Evolutionary conservation across 352 stramenopile genomes (phyloP).

Genomic region (Peronosclerospora sorghi): DNA sequence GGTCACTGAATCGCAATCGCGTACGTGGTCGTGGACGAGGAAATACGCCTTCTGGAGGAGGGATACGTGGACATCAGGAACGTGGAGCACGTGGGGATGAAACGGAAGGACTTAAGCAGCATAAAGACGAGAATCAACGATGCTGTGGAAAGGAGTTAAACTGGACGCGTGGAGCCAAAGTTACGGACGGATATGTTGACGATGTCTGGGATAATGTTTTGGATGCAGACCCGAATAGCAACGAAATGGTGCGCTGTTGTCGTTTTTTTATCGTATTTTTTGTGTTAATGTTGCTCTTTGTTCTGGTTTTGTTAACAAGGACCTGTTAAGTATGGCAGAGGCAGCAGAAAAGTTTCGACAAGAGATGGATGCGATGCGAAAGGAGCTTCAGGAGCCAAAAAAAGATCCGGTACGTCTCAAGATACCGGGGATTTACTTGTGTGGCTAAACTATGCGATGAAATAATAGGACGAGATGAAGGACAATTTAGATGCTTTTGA

Average conservation of each 20-base stretch:
- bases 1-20: conserved; percentile 69
- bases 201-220: conserved; percentile 79
- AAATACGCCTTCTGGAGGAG: conserved; percentile 16
- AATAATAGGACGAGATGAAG: conserved; percentile 29
- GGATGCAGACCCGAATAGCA: conserved; percentile 29
- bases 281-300: neutral
- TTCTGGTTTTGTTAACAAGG: conserved; percentile 25
- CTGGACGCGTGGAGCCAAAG: conserved; percentile 47
- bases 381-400: conserved; percentile 30
- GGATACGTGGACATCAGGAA: conserved; percentile 25
- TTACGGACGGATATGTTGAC: conserved; percentile 23
- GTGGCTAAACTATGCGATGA: conserved; percentile 1
- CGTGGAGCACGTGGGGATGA: conserved; percentile 42
- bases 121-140: conserved; percentile 17
- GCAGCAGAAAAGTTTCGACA: conserved; percentile 72
- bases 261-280: no score
- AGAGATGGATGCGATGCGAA: conserved; percentile 78
- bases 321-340: conserved; percentile 68
- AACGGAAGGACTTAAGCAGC: conserved; percentile 28
- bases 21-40: conserved; percentile 61
- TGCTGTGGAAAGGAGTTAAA: conserved; percentile 34
- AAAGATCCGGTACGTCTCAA: conserved; percentile 19
- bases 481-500: conserved; percentile 68
- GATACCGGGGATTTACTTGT: neutral
- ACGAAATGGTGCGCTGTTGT: conserved; percentile 41